Evolutionary conservation across 2,329 filamentous ascomycete genomes (phyloP).

Genomic region (Simplicillium aogashimaense): DNA sequence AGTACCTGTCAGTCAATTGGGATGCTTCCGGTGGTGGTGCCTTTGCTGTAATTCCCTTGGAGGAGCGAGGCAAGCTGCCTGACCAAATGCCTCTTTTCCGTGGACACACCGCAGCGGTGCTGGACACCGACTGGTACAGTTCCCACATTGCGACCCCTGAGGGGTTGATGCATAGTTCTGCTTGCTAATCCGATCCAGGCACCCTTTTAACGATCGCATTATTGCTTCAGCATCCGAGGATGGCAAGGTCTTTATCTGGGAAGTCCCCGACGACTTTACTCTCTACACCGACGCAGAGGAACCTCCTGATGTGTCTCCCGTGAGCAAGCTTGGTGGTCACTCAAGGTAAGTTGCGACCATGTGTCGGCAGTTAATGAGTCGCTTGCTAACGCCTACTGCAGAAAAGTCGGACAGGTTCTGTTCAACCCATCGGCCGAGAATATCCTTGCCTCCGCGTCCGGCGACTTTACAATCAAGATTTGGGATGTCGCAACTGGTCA

Average conservation of each 20-base stretch:
- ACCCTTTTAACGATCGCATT: constrained; percentile 89
- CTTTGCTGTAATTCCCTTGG: constrained; percentile 88
- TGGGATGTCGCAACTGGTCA: constrained; percentile 85
- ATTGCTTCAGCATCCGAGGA: constrained; percentile 94
- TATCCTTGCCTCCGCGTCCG: constrained; percentile 88
- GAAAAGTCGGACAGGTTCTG: constrained; percentile 94
- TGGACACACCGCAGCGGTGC: constrained; percentile 87
- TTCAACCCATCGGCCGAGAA: constrained; percentile 97
- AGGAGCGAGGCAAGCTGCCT: constrained; percentile 81
- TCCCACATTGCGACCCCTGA: not conserved
- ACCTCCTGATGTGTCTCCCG: constrained; percentile 68
- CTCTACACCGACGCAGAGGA: constrained; percentile 80
- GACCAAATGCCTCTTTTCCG: constrained; percentile 92
- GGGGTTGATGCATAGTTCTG: constrained; percentile 1
- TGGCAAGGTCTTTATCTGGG: constrained; percentile 94
- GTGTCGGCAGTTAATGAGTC: not conserved
- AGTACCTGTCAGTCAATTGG: constrained; percentile 98
- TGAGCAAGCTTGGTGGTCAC: constrained; percentile 77
- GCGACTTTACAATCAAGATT: constrained; percentile 88
- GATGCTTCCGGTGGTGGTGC: constrained; percentile 91
- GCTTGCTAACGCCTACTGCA: constrained; percentile 24
- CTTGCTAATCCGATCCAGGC: constrained; percentile 44
- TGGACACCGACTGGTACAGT: constrained; percentile 90
- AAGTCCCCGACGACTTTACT: constrained; percentile 81
- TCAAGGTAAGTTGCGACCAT: constrained; percentile 50